Evolutionary conservation across 202 grass and related monocot genomes (phyloP).

Genomic region (Digitaria exilis): DNA sequence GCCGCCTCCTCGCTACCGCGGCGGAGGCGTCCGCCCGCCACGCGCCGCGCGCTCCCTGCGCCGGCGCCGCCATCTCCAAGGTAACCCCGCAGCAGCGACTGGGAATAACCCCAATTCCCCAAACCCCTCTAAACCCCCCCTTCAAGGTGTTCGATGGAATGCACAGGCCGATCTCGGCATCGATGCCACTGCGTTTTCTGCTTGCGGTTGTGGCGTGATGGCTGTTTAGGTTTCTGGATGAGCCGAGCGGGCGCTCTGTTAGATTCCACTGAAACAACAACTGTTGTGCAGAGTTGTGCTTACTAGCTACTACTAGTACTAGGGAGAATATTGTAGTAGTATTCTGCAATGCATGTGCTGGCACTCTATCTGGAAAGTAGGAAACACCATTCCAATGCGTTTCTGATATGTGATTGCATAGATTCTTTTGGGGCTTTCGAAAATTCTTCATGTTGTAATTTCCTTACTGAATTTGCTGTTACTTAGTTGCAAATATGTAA

Average conservation of each 20-base stretch:
- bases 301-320: not conserved
- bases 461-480: not conserved
- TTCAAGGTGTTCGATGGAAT: slow-evolving; percentile 65
- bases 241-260: not conserved
- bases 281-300: not conserved
- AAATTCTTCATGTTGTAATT: not conserved
- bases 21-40: slow-evolving; percentile 15
- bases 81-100: slow-evolving; percentile 13
- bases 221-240: slow-evolving; percentile 7
- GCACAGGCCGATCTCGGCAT: not conserved
- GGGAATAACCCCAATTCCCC: slow-evolving; percentile 6
- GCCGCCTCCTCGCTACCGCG: slow-evolving; percentile 37
- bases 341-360: not conserved
- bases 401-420: not conserved
- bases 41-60: slow-evolving; percentile 7
- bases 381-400: not conserved
- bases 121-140: slow-evolving; percentile 25
- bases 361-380: not conserved
- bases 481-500: not conserved
- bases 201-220: not conserved
- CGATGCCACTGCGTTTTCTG: not conserved
- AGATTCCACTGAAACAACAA: slow-evolving; percentile 17
- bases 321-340: not conserved
- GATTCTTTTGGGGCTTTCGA: not conserved
- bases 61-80: slow-evolving; percentile 37